Evolutionary conservation across 1,139 yeast genomes (phyloP).

Genomic region (Trichomonascaceae sp.): DNA sequence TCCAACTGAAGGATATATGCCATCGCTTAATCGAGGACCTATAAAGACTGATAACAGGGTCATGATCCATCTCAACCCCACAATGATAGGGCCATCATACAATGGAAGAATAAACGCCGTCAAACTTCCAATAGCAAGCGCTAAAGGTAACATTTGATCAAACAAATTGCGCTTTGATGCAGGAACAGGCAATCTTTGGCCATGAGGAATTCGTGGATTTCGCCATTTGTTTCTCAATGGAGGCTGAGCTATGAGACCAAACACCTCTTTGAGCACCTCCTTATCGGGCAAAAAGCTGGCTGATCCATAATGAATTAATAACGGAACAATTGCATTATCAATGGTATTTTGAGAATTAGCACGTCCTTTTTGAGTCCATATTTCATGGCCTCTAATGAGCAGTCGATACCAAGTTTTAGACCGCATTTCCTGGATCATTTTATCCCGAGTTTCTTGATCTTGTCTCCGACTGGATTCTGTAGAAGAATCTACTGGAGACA

Average conservation of each 20-base stretch:
- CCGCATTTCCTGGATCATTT: background rate
- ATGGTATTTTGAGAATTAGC: slow-evolving; percentile 13
- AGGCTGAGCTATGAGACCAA: slow-evolving; percentile 2
- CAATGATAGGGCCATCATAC: slow-evolving; percentile 18
- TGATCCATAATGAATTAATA: slow-evolving; percentile 15
- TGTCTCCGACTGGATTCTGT: background rate
- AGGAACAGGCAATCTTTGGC: background rate
- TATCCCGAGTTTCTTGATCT: background rate
- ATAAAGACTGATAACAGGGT: slow-evolving; percentile 18
- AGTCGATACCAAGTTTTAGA: slow-evolving; percentile 14
- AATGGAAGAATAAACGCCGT: slow-evolving; percentile 22
- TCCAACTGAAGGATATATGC: slow-evolving; percentile 21
- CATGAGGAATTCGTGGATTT: slow-evolving; percentile 2
- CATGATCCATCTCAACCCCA: slow-evolving; percentile 21
- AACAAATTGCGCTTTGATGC: slow-evolving; percentile 7
- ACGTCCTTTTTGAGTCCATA: slow-evolving; percentile 13
- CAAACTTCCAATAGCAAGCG: slow-evolving; percentile 17
- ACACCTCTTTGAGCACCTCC: slow-evolving; percentile 10
- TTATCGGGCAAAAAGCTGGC: slow-evolving; percentile 16
- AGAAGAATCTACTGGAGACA: background rate
- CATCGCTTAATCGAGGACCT: slow-evolving; percentile 20
- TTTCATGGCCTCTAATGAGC: slow-evolving; percentile 11
- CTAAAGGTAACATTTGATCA: slow-evolving; percentile 18
- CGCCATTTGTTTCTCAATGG: background rate
- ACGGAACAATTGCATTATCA: slow-evolving; percentile 15